Evolutionary conservation across 768 basidiomycete species (phyloP).

Genomic region (Brasilioporus rufonigricans): DNA sequence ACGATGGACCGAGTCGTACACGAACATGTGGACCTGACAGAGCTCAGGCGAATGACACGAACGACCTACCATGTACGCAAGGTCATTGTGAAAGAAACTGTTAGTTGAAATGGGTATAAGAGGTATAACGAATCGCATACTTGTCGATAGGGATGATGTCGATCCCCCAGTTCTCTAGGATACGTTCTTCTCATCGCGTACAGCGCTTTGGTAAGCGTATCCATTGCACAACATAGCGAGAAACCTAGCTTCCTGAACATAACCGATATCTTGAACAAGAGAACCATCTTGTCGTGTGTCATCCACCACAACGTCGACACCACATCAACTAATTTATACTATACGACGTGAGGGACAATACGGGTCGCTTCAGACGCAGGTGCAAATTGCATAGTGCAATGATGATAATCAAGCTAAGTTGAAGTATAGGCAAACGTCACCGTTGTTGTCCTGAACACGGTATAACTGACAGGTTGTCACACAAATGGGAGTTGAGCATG

Average conservation of each 20-base stretch:
- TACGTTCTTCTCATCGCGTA: conserved; percentile 77
- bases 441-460: conserved; percentile 2
- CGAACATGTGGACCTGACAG: conserved; percentile 93
- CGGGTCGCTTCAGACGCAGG: conserved; percentile 53
- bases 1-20: conserved; percentile 92
- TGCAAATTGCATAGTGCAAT: conserved; percentile 88
- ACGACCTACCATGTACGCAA: conserved; percentile 85
- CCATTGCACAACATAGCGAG: conserved; percentile 69
- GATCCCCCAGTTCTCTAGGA: conserved; percentile 69
- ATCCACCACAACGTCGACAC: conserved; percentile 81
- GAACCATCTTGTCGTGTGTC: conserved; percentile 62
- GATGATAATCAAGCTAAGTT: conserved; percentile 82
- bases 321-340: conserved; percentile 90
- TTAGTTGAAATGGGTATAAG: conserved; percentile 69
- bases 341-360: conserved; percentile 26
- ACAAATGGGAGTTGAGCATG: conserved; percentile 45
- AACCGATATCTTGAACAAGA: conserved; percentile 68
- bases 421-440: not conserved
- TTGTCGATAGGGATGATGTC: conserved; percentile 95
- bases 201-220: conserved; percentile 64
- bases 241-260: conserved; percentile 86
- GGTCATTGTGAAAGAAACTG: too few species aligned
- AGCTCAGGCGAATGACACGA: conserved; percentile 1
- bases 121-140: conserved; percentile 43
- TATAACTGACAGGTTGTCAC: conserved; percentile 64